phyloP scores from a whole-genome alignment of 495 filamentous ascomycete genomes.

The Daldinia loculata region DNA sequence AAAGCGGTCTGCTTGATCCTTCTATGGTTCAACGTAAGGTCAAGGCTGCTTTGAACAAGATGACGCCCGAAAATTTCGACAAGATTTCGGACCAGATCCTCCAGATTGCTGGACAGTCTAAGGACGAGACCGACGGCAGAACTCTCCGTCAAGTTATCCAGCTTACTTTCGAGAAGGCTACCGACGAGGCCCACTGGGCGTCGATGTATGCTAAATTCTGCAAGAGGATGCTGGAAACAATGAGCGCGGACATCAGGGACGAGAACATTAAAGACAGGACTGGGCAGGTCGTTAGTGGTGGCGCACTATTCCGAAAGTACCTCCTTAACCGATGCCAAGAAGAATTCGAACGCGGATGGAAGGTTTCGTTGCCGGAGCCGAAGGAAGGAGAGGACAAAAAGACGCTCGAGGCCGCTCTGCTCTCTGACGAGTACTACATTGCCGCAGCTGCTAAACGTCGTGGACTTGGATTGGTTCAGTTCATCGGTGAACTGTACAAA shows the following conservation, averaged over 20 bases:
- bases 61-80: slow-evolving; percentile 99
- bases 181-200: slow-evolving; percentile 98
- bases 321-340: slow-evolving; percentile 98
- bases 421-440: slow-evolving; percentile 97
- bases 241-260: slow-evolving; percentile 95
- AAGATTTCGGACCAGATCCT: slow-evolving; percentile 94
- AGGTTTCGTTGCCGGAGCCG: slow-evolving; percentile 82
- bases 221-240: slow-evolving; percentile 93
- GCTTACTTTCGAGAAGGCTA: slow-evolving; percentile 98
- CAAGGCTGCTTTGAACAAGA: slow-evolving; percentile 98
- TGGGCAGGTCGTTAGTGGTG: slow-evolving; percentile 87
- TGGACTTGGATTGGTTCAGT: slow-evolving; percentile 96
- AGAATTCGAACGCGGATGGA: slow-evolving; percentile 99
- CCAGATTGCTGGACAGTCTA: slow-evolving; percentile 90
- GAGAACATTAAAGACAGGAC: slow-evolving; percentile 89
- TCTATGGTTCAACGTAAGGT: slow-evolving; percentile 98
- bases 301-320: slow-evolving; percentile 96
- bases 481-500: slow-evolving; percentile 99
- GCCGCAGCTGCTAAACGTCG: slow-evolving; percentile 96
- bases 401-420: slow-evolving; percentile 75
- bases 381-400: slow-evolving; percentile 73
- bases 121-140: slow-evolving; percentile 91
- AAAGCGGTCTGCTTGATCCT: slow-evolving; percentile 74
- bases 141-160: slow-evolving; percentile 98
- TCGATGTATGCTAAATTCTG: slow-evolving; percentile 99